phyloP scores from a whole-genome alignment of 495 filamentous ascomycete species.

The Hypoxylon fuscum region DNA sequence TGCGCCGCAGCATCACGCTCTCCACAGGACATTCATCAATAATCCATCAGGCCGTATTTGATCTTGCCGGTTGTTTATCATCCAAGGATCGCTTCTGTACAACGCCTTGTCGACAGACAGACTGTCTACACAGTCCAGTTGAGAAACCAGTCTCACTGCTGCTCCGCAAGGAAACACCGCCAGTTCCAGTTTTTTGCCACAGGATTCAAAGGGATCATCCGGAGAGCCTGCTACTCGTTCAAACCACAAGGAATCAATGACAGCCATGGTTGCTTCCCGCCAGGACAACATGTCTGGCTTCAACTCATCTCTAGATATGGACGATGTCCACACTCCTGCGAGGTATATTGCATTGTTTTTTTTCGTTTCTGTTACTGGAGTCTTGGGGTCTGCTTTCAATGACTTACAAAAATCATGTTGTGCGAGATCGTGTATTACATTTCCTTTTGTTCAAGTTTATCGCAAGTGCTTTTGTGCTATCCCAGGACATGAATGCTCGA shows the following conservation, averaged over 20 bases:
- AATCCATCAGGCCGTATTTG: constrained; percentile 38
- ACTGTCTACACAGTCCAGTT: constrained; percentile 34
- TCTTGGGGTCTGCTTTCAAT: constrained; percentile 34
- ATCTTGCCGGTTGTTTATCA: constrained; percentile 33
- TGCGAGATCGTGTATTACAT: constrained; percentile 34
- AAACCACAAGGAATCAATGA: constrained; percentile 48
- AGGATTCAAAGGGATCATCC: constrained; percentile 43
- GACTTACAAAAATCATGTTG: constrained; percentile 27
- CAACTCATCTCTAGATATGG: constrained; percentile 57
- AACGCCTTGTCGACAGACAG: constrained; percentile 31
- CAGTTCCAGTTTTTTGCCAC: constrained; percentile 39
- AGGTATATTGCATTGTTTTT: constrained; percentile 58
- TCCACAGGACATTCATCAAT: constrained; percentile 38
- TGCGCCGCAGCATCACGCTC: constrained; percentile 21
- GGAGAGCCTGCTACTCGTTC: constrained; percentile 34
- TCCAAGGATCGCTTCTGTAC: constrained; percentile 33
- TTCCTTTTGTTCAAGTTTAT: constrained; percentile 13
- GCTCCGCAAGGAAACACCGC: constrained; percentile 38
- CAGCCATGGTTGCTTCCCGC: constrained; percentile 55
- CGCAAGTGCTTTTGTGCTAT: constrained; percentile 40
- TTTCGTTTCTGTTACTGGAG: constrained; percentile 42
- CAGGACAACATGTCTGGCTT: constrained; percentile 58
- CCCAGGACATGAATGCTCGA: constrained; percentile 25
- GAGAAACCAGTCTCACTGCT: constrained; percentile 46
- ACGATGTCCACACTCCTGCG: constrained; percentile 63